Percentiles rank a stretch among this genome's conserved stretches.
Evolutionary conservation across 257 asterid genomes (phyloP).

Genomic region (Solanum piurae): DNA sequence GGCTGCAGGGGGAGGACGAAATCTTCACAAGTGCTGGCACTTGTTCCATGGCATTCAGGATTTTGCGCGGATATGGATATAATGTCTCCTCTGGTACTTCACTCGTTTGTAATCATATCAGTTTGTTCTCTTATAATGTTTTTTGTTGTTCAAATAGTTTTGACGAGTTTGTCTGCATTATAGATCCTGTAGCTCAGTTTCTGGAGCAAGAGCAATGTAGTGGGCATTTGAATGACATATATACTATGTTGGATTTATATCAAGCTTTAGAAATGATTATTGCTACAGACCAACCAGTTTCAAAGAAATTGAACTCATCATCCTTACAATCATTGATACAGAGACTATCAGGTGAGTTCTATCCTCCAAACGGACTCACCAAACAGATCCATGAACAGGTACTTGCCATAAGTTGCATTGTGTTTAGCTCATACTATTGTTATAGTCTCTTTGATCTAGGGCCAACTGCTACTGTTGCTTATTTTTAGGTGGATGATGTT

Average conservation of each 20-base stretch:
- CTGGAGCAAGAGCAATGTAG: constrained; percentile 28
- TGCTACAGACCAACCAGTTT: constrained; percentile 37
- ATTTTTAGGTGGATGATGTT: constrained; percentile 50
- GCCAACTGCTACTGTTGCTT: constrained; percentile 2
- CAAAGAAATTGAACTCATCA: constrained; percentile 29
- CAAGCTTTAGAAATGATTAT: constrained; percentile 53
- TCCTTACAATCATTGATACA: constrained; percentile 43
- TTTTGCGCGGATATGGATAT: constrained; percentile 64
- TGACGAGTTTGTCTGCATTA: constrained; percentile 7
- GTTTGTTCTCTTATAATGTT: neutral
- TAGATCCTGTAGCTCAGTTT: constrained; percentile 41
- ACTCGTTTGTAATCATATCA: neutral
- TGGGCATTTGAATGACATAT: constrained; percentile 37
- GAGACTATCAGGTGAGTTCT: constrained; percentile 17
- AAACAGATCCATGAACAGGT: constrained; percentile 51
- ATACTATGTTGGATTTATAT: constrained; percentile 47
- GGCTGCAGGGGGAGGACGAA: constrained; percentile 84
- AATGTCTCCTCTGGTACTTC: constrained; percentile 55
- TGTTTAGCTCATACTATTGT: neutral
- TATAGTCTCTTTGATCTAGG: neutral
- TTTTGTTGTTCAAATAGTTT: neutral
- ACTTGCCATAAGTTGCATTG: constrained; percentile 1
- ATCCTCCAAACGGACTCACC: constrained; percentile 17
- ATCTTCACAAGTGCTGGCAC: constrained; percentile 64
- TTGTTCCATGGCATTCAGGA: constrained; percentile 71